Conservation (phyloP, 441 rosid species). For the Brassica hybrid region DNA sequence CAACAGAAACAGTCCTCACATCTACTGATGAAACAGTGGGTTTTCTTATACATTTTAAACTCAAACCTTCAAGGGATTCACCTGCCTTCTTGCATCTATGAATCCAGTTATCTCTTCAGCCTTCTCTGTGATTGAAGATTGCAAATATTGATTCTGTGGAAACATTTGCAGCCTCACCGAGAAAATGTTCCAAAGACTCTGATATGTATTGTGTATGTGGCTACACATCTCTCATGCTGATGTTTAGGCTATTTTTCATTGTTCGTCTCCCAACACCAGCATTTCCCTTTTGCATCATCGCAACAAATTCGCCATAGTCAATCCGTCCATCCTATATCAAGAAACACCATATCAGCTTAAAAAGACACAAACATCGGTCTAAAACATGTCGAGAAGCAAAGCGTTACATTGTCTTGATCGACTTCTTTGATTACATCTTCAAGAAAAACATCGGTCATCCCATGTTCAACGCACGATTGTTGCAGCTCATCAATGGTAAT, state of each 20-base stretch:
- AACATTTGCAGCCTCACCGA: constrained; percentile 23
- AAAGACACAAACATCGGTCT: neutral
- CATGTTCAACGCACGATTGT: constrained; percentile 92
- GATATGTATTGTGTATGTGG: neutral
- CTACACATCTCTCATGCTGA: constrained; percentile 83
- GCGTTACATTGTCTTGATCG: constrained; percentile 85
- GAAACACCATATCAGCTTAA: neutral
- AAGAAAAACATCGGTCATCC: constrained; percentile 86
- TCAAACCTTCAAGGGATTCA: constrained; percentile 25
- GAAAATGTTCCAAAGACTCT: neutral
- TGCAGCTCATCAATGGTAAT: constrained; percentile 97
- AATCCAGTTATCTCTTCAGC: neutral
- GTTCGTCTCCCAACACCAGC: constrained; percentile 95
- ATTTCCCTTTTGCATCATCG: constrained; percentile 98
- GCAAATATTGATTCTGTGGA: constrained; percentile 8
- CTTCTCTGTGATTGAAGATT: constrained; percentile 10
- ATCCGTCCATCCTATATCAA: constrained; percentile 85
- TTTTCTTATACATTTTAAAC: constrained; percentile 21
- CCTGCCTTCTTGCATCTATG: constrained; percentile 9
- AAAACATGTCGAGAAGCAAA: constrained; percentile 12
- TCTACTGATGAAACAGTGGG: constrained; percentile 31
- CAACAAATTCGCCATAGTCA: constrained; percentile 93
- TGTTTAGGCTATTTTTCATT: constrained; percentile 84
- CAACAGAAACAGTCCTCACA: neutral
- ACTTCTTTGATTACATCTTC: constrained; percentile 94